These are phyloP conservation scores for Ceratobasidium sp. DNA, from an alignment of 1,284 basidiomycete species.

Conservation along the genomic window DNA sequence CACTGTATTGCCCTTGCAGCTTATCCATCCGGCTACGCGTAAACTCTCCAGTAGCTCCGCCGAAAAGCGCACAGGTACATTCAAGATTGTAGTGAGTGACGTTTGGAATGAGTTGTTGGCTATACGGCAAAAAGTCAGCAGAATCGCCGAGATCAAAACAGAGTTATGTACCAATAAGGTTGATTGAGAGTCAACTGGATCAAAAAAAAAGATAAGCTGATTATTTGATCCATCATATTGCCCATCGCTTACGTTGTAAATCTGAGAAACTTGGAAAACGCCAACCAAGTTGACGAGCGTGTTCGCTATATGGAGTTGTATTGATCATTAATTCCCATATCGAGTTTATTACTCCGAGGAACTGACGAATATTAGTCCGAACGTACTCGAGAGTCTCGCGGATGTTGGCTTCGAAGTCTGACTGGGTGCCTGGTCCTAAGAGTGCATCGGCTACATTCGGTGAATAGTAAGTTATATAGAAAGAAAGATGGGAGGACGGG, in stretches of 20 bases:
- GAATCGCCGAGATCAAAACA: not conserved
- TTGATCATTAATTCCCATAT: not conserved
- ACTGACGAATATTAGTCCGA: slow-evolving; percentile 48
- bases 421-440: slow-evolving; percentile 46
- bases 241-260: slow-evolving; percentile 49
- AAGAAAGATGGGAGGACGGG: not conserved
- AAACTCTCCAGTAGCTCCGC: slow-evolving; percentile 49
- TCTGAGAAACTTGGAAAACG: slow-evolving; percentile 49
- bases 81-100: slow-evolving; percentile 47
- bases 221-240: no score
- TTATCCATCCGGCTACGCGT: slow-evolving; percentile 51
- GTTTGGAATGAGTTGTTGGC: slow-evolving; percentile 45
- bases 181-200: slow-evolving; percentile 38
- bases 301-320: slow-evolving; percentile 25
- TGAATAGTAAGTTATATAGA: not conserved
- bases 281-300: slow-evolving; percentile 47
- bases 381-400: slow-evolving; percentile 48
- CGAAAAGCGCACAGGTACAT: slow-evolving; percentile 50
- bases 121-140: slow-evolving; percentile 36
- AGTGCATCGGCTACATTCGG: slow-evolving; percentile 44
- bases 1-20: slow-evolving; percentile 48
- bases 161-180: slow-evolving; percentile 47
- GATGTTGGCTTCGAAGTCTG: slow-evolving; percentile 49
- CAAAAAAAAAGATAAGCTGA: not conserved
- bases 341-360: no score